Evolutionary conservation across 257 asterid species (phyloP).

Genomic region (Thymus mandschuricus): DNA sequence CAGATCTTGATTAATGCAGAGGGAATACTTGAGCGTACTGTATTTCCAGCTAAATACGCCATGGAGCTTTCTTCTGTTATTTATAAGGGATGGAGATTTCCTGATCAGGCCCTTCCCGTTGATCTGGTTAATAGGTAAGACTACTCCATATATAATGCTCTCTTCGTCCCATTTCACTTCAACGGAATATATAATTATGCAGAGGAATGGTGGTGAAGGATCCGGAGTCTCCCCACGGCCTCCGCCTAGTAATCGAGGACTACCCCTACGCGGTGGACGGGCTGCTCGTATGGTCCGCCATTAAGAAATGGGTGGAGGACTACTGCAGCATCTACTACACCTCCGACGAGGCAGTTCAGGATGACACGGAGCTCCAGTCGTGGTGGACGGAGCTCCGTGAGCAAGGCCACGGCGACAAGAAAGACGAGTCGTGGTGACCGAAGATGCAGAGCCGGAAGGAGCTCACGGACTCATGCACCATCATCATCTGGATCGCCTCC

Average conservation of each 20-base stretch:
- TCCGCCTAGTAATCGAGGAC: conserved; percentile 48
- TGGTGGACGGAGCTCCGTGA: conserved; percentile 61
- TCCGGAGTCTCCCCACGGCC: conserved; percentile 43
- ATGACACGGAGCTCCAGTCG: conserved; percentile 42
- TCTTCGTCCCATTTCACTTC: too few species aligned
- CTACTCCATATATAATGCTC: too few species aligned
- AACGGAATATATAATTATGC: too few species aligned
- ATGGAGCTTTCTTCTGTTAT: conserved; percentile 59
- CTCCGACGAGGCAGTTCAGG: conserved; percentile 32
- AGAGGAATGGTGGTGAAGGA: conserved; percentile 58
- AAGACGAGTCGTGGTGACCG: conserved; percentile 53
- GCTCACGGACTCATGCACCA: conserved; percentile 41
- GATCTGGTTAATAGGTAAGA: conserved; percentile 68
- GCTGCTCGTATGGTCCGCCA: conserved; percentile 54
- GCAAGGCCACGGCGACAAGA: conserved; percentile 53
- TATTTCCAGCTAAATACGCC: conserved; percentile 55
- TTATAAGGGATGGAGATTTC: conserved; percentile 59
- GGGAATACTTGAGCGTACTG: conserved; percentile 55
- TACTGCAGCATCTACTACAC: conserved; percentile 48
- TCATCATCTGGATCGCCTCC: conserved; percentile 48
- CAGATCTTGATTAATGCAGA: conserved; percentile 59
- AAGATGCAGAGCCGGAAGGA: conserved; percentile 45
- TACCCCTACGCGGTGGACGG: conserved; percentile 64
- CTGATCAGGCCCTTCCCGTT: conserved; percentile 66
- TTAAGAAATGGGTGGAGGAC: conserved; percentile 47